Base-by-base conservation (phyloP, 1,284 basidiomycete genomes). In the Mrakiaceae sp. region DNA sequence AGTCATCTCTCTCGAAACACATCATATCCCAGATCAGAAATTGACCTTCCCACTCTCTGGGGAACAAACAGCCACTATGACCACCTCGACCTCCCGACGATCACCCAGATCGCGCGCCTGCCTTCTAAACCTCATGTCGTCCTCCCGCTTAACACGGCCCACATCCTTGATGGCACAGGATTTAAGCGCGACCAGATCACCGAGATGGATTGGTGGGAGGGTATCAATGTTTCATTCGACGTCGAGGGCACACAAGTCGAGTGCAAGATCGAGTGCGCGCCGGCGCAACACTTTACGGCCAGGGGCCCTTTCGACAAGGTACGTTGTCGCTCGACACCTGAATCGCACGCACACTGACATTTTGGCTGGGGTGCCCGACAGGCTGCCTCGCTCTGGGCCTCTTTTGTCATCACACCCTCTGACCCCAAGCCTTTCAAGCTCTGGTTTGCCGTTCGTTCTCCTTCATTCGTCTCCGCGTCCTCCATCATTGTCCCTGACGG, bases 181-280 rank as follows among this genome's bases (percentile, higher is more conserved):
- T 70, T 66, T 47, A 76, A 77, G 14, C 69, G 70, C 5, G 71
- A 72, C 5, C 75, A 80, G 58, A 77, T 82, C 14, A 81, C 84
- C 67, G 81, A 81, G 70, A 76, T 86, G 67, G 86, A 88, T 74
- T 88, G 86, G 86, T 87, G 86, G 84, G 82, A 85, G 16, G 74
- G 76, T 14, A 74, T 78, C 44, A 72, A 77, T 40, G 68, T 82
- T 58, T 70, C 75, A n/a, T 72, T 81, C 56, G 70, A 75, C 8
- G 46, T 27, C 9, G 40, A 49, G n/a, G 46, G 53, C 14, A 58
- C 16, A 4, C 40, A n/a, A 16, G 39, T 39, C 16, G 44, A 43
- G 56, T 8, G 11, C 27, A 40, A 58, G 56, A 43, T 58, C 56
- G 44, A 58, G 7, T 80, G 79, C 69, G 79, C 79, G 3, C 83